Evolutionary conservation across 306 rosid genomes (phyloP).

Genomic region (Vicia villosa): DNA sequence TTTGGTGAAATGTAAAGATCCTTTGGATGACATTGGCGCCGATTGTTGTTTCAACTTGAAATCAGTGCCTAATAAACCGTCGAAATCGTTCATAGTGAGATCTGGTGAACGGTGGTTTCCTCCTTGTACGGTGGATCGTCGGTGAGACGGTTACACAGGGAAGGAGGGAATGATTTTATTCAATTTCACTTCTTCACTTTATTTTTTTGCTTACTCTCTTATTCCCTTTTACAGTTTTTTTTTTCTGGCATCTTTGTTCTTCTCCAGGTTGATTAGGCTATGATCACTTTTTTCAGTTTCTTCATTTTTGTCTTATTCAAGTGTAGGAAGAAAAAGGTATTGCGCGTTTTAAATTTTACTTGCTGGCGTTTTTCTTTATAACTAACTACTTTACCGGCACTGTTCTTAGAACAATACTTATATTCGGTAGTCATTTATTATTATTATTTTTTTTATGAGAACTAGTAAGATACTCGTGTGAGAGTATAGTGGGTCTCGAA

Average conservation of each 20-base stretch:
- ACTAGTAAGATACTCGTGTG: too few species aligned
- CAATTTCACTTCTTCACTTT: not conserved
- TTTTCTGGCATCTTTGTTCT: too few species aligned
- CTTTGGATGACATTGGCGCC: constrained; percentile 73
- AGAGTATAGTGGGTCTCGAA: too few species aligned
- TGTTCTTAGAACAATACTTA: too few species aligned
- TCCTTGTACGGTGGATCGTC: constrained; percentile 36
- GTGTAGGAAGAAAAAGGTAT: too few species aligned
- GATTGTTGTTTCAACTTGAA: constrained; percentile 79
- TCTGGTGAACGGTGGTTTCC: constrained; percentile 30
- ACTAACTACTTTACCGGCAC: too few species aligned
- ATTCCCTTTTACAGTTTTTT: too few species aligned
- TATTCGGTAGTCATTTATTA: too few species aligned
- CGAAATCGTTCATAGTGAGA: constrained; percentile 76
- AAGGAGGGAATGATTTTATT: constrained; percentile 13
- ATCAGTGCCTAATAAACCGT: constrained; percentile 75
- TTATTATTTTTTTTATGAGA: too few species aligned
- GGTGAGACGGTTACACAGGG: not conserved
- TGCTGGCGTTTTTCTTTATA: too few species aligned
- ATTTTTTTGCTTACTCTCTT: not conserved
- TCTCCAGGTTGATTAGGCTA: not conserved
- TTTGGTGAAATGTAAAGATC: constrained; percentile 40
- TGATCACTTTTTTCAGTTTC: not conserved
- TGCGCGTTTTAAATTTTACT: too few species aligned
- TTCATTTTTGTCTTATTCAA: too few species aligned